phyloP scores from a whole-genome alignment of 257 asterid genomes.

The Fraxinus quadrangulata region DNA sequence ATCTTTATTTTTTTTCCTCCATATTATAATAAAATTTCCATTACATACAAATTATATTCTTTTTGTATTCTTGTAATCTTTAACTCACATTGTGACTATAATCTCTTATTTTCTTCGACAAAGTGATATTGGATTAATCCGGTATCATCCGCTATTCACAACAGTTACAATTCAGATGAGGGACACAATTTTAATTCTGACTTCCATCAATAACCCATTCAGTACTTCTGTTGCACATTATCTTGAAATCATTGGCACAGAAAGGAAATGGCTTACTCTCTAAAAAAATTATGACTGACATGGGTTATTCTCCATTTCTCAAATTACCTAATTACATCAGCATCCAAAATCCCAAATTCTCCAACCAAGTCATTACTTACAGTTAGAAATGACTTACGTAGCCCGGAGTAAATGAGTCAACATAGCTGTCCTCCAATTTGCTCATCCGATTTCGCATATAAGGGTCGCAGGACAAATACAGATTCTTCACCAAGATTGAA shows the following conservation, averaged over 20 bases:
- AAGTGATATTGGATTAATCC: too few relatives aligned
- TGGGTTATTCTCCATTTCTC: too few relatives aligned
- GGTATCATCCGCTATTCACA: too few relatives aligned
- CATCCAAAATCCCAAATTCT: too few relatives aligned
- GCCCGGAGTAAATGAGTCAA: constrained; percentile 3
- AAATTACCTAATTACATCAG: too few relatives aligned
- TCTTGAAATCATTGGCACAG: not conserved
- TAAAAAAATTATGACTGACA: not conserved
- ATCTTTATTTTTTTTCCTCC: too few relatives aligned
- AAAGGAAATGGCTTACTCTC: not conserved
- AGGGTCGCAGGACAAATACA: constrained; percentile 17
- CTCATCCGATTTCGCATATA: constrained; percentile 18
- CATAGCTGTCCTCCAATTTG: not conserved
- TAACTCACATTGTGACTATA: too few relatives aligned
- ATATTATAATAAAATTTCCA: too few relatives aligned
- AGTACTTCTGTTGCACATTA: not conserved
- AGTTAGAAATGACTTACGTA: not conserved
- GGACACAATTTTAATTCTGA: too few relatives aligned
- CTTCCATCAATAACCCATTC: not conserved
- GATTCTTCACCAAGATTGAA: constrained; percentile 19
- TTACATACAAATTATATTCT: too few relatives aligned
- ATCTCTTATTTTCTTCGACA: too few relatives aligned
- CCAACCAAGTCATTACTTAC: not conserved
- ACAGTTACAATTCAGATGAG: not conserved
- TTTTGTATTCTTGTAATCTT: too few relatives aligned